Conservation (phyloP, 1,284 basidiomycete species). For the Papiliotrema fonsecae region DNA sequence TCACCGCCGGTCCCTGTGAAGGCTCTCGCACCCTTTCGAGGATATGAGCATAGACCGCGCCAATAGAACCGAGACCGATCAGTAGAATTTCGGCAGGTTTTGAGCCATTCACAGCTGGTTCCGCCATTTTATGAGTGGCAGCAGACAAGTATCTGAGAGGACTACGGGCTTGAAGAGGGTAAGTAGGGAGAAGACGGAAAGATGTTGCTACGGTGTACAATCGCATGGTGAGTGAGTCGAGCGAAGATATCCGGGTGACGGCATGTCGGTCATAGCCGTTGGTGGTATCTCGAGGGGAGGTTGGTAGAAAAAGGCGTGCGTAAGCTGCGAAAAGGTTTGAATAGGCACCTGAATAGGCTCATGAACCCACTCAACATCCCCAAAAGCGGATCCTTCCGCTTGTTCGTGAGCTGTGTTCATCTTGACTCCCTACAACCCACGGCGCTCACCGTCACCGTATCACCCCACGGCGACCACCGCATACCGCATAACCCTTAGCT, state of each 20-base stretch:
- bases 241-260: neutral
- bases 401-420: neutral
- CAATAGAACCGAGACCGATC: constrained; percentile 53
- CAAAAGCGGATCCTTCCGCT: no score
- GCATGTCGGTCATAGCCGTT: no score
- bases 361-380: no score
- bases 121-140: neutral
- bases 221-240: neutral
- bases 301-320: neutral
- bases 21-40: constrained; percentile 50
- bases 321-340: neutral
- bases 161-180: neutral
- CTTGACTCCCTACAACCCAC: neutral
- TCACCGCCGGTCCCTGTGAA: neutral
- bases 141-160: neutral
- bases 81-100: constrained; percentile 44
- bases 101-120: constrained; percentile 5
- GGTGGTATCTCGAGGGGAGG: neutral
- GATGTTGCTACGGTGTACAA: no score
- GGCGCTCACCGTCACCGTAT: neutral
- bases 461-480: neutral
- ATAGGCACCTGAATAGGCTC: neutral
- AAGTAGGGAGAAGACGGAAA: neutral
- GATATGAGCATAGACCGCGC: constrained; percentile 57
- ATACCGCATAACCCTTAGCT: neutral